Conservation (phyloP, 208 protist species). For the Trypanosoma cruzi region DNA sequence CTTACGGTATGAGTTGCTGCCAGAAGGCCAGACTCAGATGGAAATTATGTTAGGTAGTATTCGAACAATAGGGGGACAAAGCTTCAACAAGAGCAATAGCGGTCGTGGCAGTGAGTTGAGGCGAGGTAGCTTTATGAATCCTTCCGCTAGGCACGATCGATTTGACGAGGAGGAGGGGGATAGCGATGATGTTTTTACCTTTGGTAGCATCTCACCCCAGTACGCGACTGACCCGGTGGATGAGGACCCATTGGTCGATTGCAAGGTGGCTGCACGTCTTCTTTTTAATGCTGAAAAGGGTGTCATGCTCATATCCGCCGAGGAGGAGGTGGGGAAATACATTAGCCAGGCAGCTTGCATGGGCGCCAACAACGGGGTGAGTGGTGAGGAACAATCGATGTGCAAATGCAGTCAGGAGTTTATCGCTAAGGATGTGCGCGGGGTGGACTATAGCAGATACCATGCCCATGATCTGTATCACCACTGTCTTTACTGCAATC, state of each 20-base stretch:
- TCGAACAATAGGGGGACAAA: background rate
- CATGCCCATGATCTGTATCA: conserved; percentile 60
- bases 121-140: background rate
- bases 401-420: conserved; percentile 50
- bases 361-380: background rate
- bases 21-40: conserved; percentile 21
- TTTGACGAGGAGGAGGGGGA: background rate
- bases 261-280: conserved; percentile 62
- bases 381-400: conserved; percentile 16
- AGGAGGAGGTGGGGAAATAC: conserved; percentile 66
- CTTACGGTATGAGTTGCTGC: conserved; percentile 50
- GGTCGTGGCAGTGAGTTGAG: background rate
- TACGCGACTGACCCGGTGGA: conserved; percentile 52
- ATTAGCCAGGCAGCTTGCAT: background rate
- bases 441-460: conserved; percentile 60
- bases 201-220: conserved; percentile 41
- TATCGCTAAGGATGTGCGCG: conserved; percentile 53
- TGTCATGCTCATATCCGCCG: conserved; percentile 51
- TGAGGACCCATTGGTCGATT: conserved; percentile 33
- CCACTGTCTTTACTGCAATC: conserved; percentile 57
- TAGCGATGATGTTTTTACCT: conserved; percentile 28
- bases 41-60: conserved; percentile 29
- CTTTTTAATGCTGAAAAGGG: conserved; percentile 44
- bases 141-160: background rate
- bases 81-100: background rate